A percentile compares a stretch with the other conserved stretches of the same genome.
These are phyloP conservation scores for Fusarium poae DNA, from an alignment of 2,329 filamentous ascomycete species.

Conservation along the genomic window DNA sequence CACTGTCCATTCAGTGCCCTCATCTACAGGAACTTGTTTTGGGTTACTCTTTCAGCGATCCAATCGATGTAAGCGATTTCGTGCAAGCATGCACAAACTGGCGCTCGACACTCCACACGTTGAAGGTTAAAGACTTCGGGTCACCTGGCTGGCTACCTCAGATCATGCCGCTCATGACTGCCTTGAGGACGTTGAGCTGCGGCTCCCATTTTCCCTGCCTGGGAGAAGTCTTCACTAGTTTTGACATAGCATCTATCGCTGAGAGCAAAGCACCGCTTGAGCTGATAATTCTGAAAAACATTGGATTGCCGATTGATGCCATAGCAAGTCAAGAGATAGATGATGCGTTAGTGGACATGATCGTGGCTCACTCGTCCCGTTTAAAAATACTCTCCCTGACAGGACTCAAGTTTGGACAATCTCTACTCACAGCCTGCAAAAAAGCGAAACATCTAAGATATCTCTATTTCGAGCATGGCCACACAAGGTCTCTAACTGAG, in stretches of 20 bases:
- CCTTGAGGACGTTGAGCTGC: no score
- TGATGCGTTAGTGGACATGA: background rate
- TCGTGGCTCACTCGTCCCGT: constrained; percentile 2
- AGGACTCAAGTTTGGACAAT: background rate
- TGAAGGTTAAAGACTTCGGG: background rate
- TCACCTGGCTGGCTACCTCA: background rate
- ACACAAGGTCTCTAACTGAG: background rate
- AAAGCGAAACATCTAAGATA: background rate
- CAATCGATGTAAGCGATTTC: background rate
- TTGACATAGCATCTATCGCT: background rate
- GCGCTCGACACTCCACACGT: background rate
- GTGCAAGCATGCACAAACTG: constrained; percentile 1
- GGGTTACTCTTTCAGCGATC: no score
- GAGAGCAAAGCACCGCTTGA: background rate
- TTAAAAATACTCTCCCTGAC: background rate
- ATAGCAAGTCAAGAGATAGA: background rate
- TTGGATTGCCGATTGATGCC: fast-evolving
- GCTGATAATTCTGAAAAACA: background rate
- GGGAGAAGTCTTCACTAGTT: no score
- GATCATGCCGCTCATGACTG: background rate
- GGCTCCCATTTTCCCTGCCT: no score
- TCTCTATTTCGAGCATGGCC: no score
- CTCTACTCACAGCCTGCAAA: background rate
- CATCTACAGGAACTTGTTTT: background rate
- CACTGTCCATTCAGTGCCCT: background rate